Percentiles rank a stretch among this genome's conserved stretches.
These are phyloP conservation scores for Ceratocystiopsis minuta DNA, from an alignment of 2,329 filamentous ascomycete species.

Conservation along the genomic window DNA sequence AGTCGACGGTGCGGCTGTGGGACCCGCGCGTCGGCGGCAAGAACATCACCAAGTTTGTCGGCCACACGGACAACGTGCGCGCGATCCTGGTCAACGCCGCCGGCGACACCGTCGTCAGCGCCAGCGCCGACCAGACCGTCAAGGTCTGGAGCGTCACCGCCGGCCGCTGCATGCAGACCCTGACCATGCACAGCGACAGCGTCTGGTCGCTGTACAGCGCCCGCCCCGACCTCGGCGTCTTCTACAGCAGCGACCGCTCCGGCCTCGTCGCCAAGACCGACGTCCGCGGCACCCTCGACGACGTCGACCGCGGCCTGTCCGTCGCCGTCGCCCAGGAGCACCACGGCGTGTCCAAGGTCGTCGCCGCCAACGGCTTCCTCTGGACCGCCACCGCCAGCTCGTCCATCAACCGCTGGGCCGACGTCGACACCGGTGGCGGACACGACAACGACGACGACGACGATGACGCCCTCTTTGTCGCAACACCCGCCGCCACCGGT, in stretches of 20 bases:
- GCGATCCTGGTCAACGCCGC: slow-evolving; percentile 78
- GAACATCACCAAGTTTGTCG: slow-evolving; percentile 87
- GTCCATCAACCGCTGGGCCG: slow-evolving; percentile 80
- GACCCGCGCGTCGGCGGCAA: slow-evolving; percentile 67
- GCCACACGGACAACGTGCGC: slow-evolving; percentile 86
- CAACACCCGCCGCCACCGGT: too few species aligned
- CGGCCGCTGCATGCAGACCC: slow-evolving; percentile 89
- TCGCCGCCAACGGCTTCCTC: slow-evolving; percentile 55
- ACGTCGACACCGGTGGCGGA: slow-evolving; percentile 62
- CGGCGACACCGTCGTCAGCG: slow-evolving; percentile 82
- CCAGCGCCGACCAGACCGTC: slow-evolving; percentile 88
- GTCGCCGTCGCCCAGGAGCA: slow-evolving; percentile 87
- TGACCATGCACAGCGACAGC: slow-evolving; percentile 98
- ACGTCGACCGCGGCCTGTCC: slow-evolving; percentile 64
- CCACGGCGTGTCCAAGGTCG: slow-evolving; percentile 54
- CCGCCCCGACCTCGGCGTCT: slow-evolving; percentile 67
- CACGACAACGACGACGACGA: not conserved
- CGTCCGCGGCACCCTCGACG: slow-evolving; percentile 50
- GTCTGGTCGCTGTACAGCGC: slow-evolving; percentile 92
- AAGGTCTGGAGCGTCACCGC: slow-evolving; percentile 96
- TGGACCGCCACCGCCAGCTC: slow-evolving; percentile 86
- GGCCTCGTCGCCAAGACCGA: slow-evolving; percentile 95
- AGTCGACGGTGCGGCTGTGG: slow-evolving; percentile 84
- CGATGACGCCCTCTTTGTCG: not conserved
- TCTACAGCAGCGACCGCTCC: slow-evolving; percentile 87